phyloP scores from a whole-genome alignment of 1,284 basidiomycete species.

The Apiotrichum akiyoshidainum region DNA sequence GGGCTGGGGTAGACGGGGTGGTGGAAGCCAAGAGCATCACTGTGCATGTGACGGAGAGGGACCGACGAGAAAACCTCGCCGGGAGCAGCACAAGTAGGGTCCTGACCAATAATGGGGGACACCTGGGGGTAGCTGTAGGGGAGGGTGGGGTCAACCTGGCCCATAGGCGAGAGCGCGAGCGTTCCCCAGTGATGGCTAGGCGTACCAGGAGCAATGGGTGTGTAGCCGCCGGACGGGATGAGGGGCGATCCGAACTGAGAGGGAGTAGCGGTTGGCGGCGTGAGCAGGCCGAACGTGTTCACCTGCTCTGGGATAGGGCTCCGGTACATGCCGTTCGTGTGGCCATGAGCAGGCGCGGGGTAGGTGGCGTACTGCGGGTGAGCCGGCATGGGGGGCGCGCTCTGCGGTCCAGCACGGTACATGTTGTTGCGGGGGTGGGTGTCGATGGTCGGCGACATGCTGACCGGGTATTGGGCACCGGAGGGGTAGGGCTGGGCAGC shows the following conservation, averaged over 20 bases:
- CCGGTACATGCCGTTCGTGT: constrained; percentile 8
- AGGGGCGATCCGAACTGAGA: constrained; percentile 18
- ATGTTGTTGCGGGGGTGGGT: constrained; percentile 14
- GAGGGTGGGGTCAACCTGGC: neutral
- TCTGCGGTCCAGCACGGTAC: constrained; percentile 8
- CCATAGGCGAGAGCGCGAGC: constrained; percentile 10
- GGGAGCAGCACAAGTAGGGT: constrained; percentile 7
- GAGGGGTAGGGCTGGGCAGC: constrained; percentile 18
- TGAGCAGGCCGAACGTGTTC: constrained; percentile 14
- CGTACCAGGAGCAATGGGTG: constrained; percentile 7
- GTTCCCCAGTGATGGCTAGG: constrained; percentile 16
- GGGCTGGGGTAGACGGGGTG: neutral
- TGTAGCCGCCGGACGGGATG: constrained; percentile 11
- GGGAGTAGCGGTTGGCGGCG: constrained; percentile 15
- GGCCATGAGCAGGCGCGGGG: constrained; percentile 1
- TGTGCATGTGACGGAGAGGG: neutral
- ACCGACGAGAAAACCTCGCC: constrained; percentile 13
- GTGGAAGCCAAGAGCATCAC: constrained; percentile 1
- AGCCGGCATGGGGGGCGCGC: neutral
- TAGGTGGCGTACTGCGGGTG: neutral
- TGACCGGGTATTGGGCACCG: constrained; percentile 5
- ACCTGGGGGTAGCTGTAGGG: constrained; percentile 12
- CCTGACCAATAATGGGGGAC: constrained; percentile 12
- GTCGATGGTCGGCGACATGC: constrained; percentile 3
- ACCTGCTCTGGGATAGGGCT: constrained; percentile 13